Evolutionary conservation across 164 flowering plant genomes (phyloP), one percentile per base, ranked within the genome.

Genomic region (Buxus sempervirens): DNA sequence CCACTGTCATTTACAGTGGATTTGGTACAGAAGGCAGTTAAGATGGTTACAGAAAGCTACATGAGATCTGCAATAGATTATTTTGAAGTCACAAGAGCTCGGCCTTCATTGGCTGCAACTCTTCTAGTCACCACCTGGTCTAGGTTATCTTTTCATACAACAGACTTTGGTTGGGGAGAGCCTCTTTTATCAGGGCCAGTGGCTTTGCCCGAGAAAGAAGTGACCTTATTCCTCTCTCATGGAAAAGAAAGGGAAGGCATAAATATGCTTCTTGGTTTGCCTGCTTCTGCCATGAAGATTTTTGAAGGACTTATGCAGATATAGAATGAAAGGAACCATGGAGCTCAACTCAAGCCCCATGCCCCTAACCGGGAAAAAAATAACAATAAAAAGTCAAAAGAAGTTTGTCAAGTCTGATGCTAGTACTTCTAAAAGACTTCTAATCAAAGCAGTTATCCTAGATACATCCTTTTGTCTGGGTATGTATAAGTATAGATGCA

Each of bases 1-100:
- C 73, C 70, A 0, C 59, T 75, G 1, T 60, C 76, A 5, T 71
- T 41, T 28, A 73, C 67, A 5, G 78, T 73, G 1, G 58, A 59
- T n/a, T 53, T 67, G 13, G 82, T 86, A 32, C 83, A 80, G 41
- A 70, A 81, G 10, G 79, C 83, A 0, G 62, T 83, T 0, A 65
- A 74, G 51, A 66, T 58, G 66, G 81, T 83, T 5, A 80, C 75
- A 0, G 84, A 82, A 10, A 49, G 42, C 4, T 83, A 79, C 64
- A 76, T 85, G 70, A 82, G 84, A 68, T 83, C 86, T 0, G 82
- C 82, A 16, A 81, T 85, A 1, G 87, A 85, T 64, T 77, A 80
- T 56, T 71, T 72, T 27, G 87, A 85, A 62, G 65, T 59, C 2
- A 79, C 74, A 24, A 74, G 72, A 63, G 72, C 68, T 9, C 64